These are phyloP conservation scores for Sisymbrium irio DNA, from an alignment of 345 rosid species.

Conservation along the genomic window DNA sequence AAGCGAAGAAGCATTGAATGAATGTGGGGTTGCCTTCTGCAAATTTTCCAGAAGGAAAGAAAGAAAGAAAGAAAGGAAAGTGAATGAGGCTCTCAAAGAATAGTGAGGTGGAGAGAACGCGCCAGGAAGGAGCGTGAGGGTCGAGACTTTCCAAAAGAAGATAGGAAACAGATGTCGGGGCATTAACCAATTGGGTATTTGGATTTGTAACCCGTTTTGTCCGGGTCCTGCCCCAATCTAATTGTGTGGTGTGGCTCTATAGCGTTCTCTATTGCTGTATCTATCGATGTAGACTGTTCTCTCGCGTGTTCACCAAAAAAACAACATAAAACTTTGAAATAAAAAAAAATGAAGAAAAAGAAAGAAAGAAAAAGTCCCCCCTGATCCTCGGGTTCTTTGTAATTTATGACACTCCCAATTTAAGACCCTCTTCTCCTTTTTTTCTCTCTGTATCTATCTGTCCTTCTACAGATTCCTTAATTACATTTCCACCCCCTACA, in stretches of 20 bases:
- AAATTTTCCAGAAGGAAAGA: neutral
- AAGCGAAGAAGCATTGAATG: slow-evolving; percentile 32
- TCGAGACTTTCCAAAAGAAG: slow-evolving; percentile 30
- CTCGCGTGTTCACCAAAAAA: slow-evolving; percentile 30
- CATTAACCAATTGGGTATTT: slow-evolving; percentile 37
- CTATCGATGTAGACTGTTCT: slow-evolving; percentile 18
- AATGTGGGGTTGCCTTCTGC: slow-evolving; percentile 14
- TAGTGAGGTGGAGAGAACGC: slow-evolving; percentile 10
- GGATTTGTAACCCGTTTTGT: slow-evolving; percentile 36
- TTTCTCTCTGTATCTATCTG: neutral
- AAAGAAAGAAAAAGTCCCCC: slow-evolving; percentile 21
- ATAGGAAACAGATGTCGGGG: slow-evolving; percentile 40
- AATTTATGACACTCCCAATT: slow-evolving; percentile 31
- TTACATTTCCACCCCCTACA: slow-evolving; percentile 12
- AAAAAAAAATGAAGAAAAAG: no score
- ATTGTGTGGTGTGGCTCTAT: neutral
- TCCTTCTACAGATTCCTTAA: slow-evolving; percentile 9
- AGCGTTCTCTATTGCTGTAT: slow-evolving; percentile 14
- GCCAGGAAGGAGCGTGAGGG: slow-evolving; percentile 11
- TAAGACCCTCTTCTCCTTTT: slow-evolving; percentile 19
- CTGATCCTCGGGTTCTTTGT: slow-evolving; percentile 43
- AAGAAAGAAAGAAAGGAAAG: neutral
- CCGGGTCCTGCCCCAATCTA: slow-evolving; percentile 30
- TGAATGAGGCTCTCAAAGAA: neutral
- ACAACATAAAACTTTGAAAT: neutral